These are phyloP conservation scores for Schizophyllum commune DNA, from an alignment of 1,284 basidiomycete species.

Conservation along the genomic window DNA sequence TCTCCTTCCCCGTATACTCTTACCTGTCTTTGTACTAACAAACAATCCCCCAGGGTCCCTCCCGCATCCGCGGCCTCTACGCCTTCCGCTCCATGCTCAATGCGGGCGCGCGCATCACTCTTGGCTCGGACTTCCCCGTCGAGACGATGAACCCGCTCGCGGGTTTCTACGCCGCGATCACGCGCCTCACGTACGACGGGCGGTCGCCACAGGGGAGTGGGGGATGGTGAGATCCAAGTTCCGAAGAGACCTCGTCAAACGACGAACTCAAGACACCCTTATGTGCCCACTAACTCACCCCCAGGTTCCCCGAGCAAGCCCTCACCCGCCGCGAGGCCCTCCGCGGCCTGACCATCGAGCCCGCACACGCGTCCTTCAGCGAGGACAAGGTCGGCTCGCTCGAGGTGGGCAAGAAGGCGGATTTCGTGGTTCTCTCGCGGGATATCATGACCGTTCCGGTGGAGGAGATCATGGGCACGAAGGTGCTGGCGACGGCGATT, in stretches of 20 bases:
- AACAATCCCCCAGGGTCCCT: slow-evolving; percentile 49
- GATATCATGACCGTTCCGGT: slow-evolving; percentile 71
- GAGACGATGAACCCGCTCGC: slow-evolving; percentile 70
- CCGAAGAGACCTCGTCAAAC: too few species aligned
- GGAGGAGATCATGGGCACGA: slow-evolving; percentile 58
- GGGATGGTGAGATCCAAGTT: too few species aligned
- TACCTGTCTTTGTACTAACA: neutral
- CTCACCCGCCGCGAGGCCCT: slow-evolving; percentile 69
- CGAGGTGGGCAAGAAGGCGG: slow-evolving; percentile 71
- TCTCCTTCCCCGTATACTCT: neutral
- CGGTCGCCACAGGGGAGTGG: slow-evolving; percentile 73
- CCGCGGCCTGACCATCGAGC: slow-evolving; percentile 64
- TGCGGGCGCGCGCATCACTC: slow-evolving; percentile 51
- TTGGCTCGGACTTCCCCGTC: slow-evolving; percentile 90
- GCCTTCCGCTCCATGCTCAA: slow-evolving; percentile 73
- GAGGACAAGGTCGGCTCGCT: slow-evolving; percentile 69
- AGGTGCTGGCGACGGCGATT: slow-evolving; percentile 69
- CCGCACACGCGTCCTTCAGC: slow-evolving; percentile 83
- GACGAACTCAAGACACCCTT: too few species aligned
- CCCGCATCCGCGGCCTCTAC: slow-evolving; percentile 80
- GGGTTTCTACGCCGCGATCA: slow-evolving; percentile 83
- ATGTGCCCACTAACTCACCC: neutral
- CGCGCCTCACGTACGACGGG: slow-evolving; percentile 65
- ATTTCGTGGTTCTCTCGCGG: slow-evolving; percentile 75
- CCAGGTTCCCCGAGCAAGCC: slow-evolving; percentile 75